A percentile compares a stretch with the other conserved stretches of the same genome.
Conservation (phyloP, 2,329 filamentous ascomycete species). For the Pseudocercospora fijiensis region DNA sequence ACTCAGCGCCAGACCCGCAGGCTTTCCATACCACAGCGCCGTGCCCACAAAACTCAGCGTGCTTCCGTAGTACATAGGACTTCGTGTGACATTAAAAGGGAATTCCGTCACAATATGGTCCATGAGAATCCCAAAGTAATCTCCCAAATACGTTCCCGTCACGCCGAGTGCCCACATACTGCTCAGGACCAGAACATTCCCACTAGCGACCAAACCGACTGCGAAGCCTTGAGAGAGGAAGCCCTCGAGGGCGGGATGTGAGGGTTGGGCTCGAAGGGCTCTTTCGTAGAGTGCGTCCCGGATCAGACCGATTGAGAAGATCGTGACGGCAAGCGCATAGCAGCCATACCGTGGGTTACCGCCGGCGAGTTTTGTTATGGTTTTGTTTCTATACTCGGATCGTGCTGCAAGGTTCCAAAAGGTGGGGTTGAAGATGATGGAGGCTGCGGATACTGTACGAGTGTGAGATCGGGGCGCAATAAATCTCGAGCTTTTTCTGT, state of each 20-base stretch:
- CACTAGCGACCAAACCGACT: slow-evolving; percentile 67
- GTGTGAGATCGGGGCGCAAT: slow-evolving; percentile 2
- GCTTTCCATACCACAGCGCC: slow-evolving; percentile 80
- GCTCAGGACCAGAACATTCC: slow-evolving; percentile 81
- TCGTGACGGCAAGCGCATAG: slow-evolving; percentile 82
- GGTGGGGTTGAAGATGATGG: slow-evolving; percentile 94
- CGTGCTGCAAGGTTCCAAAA: slow-evolving; percentile 96
- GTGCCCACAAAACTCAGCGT: slow-evolving; percentile 90
- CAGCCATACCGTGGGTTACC: slow-evolving; percentile 77
- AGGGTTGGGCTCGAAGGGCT: slow-evolving; percentile 73
- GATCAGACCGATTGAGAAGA: slow-evolving; percentile 87
- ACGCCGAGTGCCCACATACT: slow-evolving; percentile 91
- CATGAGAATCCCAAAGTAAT: slow-evolving; percentile 99
- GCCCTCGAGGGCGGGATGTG: slow-evolving; percentile 68
- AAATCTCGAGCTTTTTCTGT: background rate
- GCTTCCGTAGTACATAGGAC: slow-evolving; percentile 95
- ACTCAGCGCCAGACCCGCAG: slow-evolving; percentile 78
- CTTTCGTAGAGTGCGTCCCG: slow-evolving; percentile 78
- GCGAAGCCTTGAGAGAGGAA: slow-evolving; percentile 62
- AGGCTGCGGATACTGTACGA: slow-evolving; percentile 42
- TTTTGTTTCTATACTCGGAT: slow-evolving; percentile 85
- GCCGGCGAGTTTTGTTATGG: slow-evolving; percentile 81
- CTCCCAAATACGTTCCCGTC: slow-evolving; percentile 92
- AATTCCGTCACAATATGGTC: slow-evolving; percentile 91
- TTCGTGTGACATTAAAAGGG: slow-evolving; percentile 86